Evolutionary conservation across 2,329 filamentous ascomycete genomes (phyloP), one percentile per base, ranked within the genome.

Genomic region (Dothidotthia symphoricarpi): DNA sequence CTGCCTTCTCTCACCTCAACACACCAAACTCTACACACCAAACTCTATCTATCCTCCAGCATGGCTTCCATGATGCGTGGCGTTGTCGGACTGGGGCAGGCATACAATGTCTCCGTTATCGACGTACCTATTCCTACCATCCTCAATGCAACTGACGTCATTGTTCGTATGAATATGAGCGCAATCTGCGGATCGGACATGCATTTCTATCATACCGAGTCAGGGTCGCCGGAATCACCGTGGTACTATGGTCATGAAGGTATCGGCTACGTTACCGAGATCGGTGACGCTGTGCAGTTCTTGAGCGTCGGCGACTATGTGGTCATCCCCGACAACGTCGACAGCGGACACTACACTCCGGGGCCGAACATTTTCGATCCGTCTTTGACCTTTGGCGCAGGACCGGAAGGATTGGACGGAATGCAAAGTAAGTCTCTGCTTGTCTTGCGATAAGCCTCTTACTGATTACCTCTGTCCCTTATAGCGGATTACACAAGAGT

Each of bases 241-340:
- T 47, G 83, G 77, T 57, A 82, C 87, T 64, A 95, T 13, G 89
- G 90, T 49, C 90, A 95, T 73, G 90, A 95, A 71, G 90, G 86
- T 22, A 85, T 88, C 4, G 90, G 89, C 42, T 82, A 74, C 17
- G 69, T 95, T 37, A 76, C 94, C 45, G 85, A 88, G 10, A 83
- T 84, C 35, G 85, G 88, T 67, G 78, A 86, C 22, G 86, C 85
- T 22, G 88, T 95, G 41, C 86, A 75, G 22, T 68, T 73, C 54
- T 77, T 95, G 61, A 81, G 87, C 63, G 76, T 85, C 28, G 90
- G 90, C 59, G 90, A 95, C 71, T 38, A 33, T 11, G 59, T 64
- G 1, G 46, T 51, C 16, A 22, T 61, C 8, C 50, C 58, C 3
- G 53, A 57, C 16, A 28, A 33, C 4, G 4, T 34, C 5, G 36